Evolutionary conservation across 305 asterid genomes (phyloP).

Genomic region (Solanum hybrid): DNA sequence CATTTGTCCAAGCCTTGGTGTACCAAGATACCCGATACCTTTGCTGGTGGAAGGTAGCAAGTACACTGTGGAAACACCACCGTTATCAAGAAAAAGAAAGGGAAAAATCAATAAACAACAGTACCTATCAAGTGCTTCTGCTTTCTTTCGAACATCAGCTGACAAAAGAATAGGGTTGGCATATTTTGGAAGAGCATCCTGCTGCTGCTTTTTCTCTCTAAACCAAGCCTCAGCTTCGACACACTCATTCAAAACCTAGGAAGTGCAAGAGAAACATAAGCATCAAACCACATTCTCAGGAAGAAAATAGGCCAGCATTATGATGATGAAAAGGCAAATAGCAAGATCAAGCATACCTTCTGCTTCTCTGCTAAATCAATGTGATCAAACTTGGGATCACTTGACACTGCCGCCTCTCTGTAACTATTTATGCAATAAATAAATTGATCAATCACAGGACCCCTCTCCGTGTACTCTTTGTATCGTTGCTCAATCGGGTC

Average conservation of each 20-base stretch:
- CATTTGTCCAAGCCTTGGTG: not conserved
- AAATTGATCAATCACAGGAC: conserved; percentile 54
- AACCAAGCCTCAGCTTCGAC: conserved; percentile 84
- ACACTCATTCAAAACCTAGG: conserved; percentile 69
- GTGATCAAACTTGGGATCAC: conserved; percentile 77
- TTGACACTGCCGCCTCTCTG: conserved; percentile 71
- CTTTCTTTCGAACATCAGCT: conserved; percentile 70
- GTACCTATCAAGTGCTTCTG: conserved; percentile 85
- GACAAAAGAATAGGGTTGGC: conserved; percentile 56
- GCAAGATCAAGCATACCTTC: conserved; percentile 18
- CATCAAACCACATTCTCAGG: not conserved
- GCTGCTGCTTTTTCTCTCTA: conserved; percentile 76
- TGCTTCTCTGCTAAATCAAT: conserved; percentile 69
- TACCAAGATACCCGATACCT: not conserved
- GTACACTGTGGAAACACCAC: not conserved
- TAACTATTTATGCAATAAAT: conserved; percentile 64
- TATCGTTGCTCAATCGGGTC: conserved; percentile 83
- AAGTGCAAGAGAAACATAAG: not conserved
- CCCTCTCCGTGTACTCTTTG: conserved; percentile 75
- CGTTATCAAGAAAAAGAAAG: not conserved
- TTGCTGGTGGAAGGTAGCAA: not conserved
- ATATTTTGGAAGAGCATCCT: conserved; percentile 69
- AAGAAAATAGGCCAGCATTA: not conserved
- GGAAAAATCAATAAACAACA: not conserved
- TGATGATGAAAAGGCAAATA: not conserved